Percentiles rank a stretch among this genome's conserved stretches.
Evolutionary conservation across 2,329 filamentous ascomycete species (phyloP).

Genomic region (Septoria petroselini): DNA sequence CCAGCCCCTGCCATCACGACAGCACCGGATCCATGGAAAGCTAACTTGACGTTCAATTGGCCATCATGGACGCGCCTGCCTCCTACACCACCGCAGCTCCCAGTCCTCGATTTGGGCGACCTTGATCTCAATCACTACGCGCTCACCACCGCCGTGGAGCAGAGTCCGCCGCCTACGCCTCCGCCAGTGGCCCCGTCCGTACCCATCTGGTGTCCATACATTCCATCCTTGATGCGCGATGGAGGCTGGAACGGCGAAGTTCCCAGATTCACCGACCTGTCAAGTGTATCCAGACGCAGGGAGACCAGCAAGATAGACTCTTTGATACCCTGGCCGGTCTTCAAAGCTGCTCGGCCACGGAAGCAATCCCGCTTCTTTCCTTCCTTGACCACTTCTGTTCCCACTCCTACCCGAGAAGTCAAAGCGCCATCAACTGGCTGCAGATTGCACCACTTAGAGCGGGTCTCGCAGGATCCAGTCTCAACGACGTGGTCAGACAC

Average conservation of each 20-base stretch:
- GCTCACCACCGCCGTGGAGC: slow-evolving; percentile 12
- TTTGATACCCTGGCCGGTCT: background rate
- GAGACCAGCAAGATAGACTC: background rate
- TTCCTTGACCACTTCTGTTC: slow-evolving; percentile 8
- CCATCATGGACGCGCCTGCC: slow-evolving; percentile 8
- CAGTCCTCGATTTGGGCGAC: slow-evolving; percentile 25
- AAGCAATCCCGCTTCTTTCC: slow-evolving; percentile 36
- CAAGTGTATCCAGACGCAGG: slow-evolving; percentile 27
- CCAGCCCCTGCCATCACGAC: slow-evolving; percentile 5
- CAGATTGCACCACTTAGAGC: slow-evolving; percentile 25
- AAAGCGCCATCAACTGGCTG: slow-evolving; percentile 27
- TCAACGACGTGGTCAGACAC: slow-evolving; percentile 2
- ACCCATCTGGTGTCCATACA: slow-evolving; percentile 32
- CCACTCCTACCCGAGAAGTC: slow-evolving; percentile 23
- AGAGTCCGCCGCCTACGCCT: slow-evolving; percentile 12
- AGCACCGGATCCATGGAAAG: slow-evolving; percentile 5
- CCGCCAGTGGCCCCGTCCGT: slow-evolving; percentile 18
- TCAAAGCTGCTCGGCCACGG: slow-evolving; percentile 11
- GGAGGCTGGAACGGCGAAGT: slow-evolving; percentile 24
- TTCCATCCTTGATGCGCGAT: slow-evolving; percentile 28
- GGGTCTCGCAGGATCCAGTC: slow-evolving; percentile 11
- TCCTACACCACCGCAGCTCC: slow-evolving; percentile 29
- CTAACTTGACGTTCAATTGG: slow-evolving; percentile 4
- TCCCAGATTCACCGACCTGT: slow-evolving; percentile 34
- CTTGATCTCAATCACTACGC: slow-evolving; percentile 26